These are phyloP conservation scores for Hortaea sp. DNA, from an alignment of 2,329 filamentous ascomycete genomes.

Conservation along the genomic window DNA sequence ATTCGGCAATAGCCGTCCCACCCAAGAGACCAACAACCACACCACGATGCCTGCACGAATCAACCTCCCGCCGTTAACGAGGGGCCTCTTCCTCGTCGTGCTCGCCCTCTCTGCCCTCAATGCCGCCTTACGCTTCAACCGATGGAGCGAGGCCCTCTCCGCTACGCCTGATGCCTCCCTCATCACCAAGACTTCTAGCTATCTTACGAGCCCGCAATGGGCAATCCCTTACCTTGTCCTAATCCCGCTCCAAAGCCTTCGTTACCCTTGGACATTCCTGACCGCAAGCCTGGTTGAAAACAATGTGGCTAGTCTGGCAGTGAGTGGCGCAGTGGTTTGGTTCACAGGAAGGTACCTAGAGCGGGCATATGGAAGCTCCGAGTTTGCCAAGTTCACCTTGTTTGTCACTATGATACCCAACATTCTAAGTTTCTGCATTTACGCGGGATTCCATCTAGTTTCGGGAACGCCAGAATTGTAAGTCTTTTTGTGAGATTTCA, in stretches of 20 bases:
- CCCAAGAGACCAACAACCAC: not conserved
- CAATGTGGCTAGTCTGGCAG: slow-evolving; percentile 75
- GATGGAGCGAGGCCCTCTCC: slow-evolving; percentile 40
- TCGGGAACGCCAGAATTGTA: slow-evolving; percentile 60
- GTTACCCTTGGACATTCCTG: slow-evolving; percentile 89
- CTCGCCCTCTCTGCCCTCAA: slow-evolving; percentile 73
- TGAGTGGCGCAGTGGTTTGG: slow-evolving; percentile 71
- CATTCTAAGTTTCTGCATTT: slow-evolving; percentile 59
- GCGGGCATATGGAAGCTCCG: slow-evolving; percentile 84
- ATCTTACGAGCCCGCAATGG: slow-evolving; percentile 21
- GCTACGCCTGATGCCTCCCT: slow-evolving; percentile 3
- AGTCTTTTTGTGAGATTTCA: slow-evolving; percentile 23
- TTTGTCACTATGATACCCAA: slow-evolving; percentile 74
- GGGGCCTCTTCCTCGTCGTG: slow-evolving; percentile 65
- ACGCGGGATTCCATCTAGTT: slow-evolving; percentile 63
- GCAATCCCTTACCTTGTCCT: slow-evolving; percentile 71
- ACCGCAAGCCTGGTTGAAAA: slow-evolving; percentile 83
- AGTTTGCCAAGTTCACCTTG: slow-evolving; percentile 83
- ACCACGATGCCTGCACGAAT: slow-evolving; percentile 44
- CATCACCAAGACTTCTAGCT: slow-evolving; percentile 23
- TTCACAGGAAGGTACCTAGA: slow-evolving; percentile 93
- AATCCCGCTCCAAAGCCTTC: slow-evolving; percentile 69
- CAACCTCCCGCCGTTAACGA: slow-evolving; percentile 86
- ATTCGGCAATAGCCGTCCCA: not conserved
- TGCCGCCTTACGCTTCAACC: slow-evolving; percentile 62